Base-by-base conservation (phyloP, 768 basidiomycete genomes). In the Sarcomyxa edulis region DNA sequence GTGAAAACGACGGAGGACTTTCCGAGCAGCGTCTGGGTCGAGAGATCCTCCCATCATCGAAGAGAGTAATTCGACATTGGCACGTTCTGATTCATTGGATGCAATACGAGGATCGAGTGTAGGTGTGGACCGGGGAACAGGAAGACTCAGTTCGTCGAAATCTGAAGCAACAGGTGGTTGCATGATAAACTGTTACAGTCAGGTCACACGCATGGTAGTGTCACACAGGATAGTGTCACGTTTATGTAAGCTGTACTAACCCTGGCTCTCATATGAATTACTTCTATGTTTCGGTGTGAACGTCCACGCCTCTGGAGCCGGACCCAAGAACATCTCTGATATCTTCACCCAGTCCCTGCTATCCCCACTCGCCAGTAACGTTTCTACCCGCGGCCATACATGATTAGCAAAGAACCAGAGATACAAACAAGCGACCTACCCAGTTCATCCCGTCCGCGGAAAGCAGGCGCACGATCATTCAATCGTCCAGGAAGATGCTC, bases 221-320 rank as follows among this genome's bases (percentile, higher is more conserved):
- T 18, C 54, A 46, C 11, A n/a, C n/a, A n/a, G n/a, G n/a, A n/a
- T n/a, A n/a, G n/a, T n/a, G n/a, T 47, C 9, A n/a, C 23, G 3
- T 7, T 7, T 20, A 7, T 36, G 3, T 24, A 4, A 3, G 10
- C 15, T 16, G 32, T 9, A 32, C 47, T 57, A 71, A 12, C 71
- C 71, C 52, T 71, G 69, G 27, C 64, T 61, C 44, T 69, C 86
- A 56, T 79, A 71, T 1, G 87, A 66, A 56, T 96, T 97, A 46
- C 89, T 93, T 63, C 90, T 94, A 63, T 98, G 94, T 60, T 96
- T 98, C 2, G 94, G 92, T 10, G 77, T 79, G 61, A 96, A 98
- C 6, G 65, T 62, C 81, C 89, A 95, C 3, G 74, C 66, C 43
- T 87, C 86, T 1, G 90, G 93, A 1, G 78, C 75, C 40, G 84